phyloP scores from a whole-genome alignment of 2,329 filamentous ascomycete species.

The Phoma herbarum region DNA sequence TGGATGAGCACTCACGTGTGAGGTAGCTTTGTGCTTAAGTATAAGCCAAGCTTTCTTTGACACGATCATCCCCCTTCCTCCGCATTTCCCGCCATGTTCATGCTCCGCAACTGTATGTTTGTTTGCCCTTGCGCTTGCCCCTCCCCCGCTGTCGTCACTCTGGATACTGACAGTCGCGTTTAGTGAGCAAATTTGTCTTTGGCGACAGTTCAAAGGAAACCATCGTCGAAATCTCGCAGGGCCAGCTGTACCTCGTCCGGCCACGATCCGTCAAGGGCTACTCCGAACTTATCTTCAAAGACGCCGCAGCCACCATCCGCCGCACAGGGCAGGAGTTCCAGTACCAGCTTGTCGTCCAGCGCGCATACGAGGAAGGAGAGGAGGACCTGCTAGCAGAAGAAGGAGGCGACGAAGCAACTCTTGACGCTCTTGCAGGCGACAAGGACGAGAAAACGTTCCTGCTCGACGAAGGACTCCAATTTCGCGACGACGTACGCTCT shows the following conservation, averaged over 20 bases:
- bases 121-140: slow-evolving; percentile 26
- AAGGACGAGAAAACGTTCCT: slow-evolving; percentile 98
- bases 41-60: slow-evolving; percentile 28
- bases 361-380: slow-evolving; percentile 97
- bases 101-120: slow-evolving; percentile 52
- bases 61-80: slow-evolving; percentile 27
- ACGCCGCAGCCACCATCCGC: slow-evolving; percentile 90
- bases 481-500: slow-evolving; percentile 83
- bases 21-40: slow-evolving; percentile 21
- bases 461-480: slow-evolving; percentile 89
- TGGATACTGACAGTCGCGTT: slow-evolving; percentile 32
- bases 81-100: slow-evolving; percentile 48
- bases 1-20: slow-evolving; percentile 17
- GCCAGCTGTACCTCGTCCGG: slow-evolving; percentile 95
- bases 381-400: slow-evolving; percentile 91
- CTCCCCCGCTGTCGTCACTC: slow-evolving; percentile 40
- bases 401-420: slow-evolving; percentile 80
- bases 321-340: slow-evolving; percentile 94
- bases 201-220: slow-evolving; percentile 88
- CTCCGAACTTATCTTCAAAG: slow-evolving; percentile 98
- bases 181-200: slow-evolving; percentile 93
- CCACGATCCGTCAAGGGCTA: slow-evolving; percentile 96
- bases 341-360: slow-evolving; percentile 95
- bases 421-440: slow-evolving; percentile 77
- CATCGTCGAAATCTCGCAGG: slow-evolving; percentile 92